Conservation (phyloP, 2,329 filamentous ascomycete genomes). For the Colletotrichum lentis region DNA sequence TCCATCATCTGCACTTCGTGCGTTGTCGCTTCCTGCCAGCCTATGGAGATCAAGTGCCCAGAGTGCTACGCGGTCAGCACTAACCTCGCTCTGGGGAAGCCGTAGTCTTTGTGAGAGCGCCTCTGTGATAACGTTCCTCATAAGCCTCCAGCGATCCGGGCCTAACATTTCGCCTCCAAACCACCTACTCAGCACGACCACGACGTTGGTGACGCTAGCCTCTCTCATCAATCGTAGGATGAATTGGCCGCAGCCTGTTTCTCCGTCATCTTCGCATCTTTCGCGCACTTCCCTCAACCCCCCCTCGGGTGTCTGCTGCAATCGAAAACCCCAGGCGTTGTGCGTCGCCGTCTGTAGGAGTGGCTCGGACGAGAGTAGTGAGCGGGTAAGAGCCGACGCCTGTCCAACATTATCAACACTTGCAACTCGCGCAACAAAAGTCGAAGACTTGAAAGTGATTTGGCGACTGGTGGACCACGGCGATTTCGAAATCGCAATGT, state of each 20-base stretch:
- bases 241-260: conserved; percentile 65
- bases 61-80: conserved; percentile 58
- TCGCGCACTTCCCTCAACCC: conserved; percentile 50
- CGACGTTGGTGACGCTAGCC: conserved; percentile 57
- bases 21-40: conserved; percentile 20
- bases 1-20: conserved; percentile 38
- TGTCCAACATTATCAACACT: conserved; percentile 50
- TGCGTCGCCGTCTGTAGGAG: conserved; percentile 64
- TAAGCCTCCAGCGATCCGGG: conserved; percentile 68
- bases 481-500: conserved; percentile 29
- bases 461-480: conserved; percentile 62
- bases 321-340: conserved; percentile 65
- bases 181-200: conserved; percentile 69
- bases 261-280: conserved; percentile 68
- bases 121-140: conserved; percentile 64
- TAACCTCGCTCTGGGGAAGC: conserved; percentile 38
- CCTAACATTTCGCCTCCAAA: conserved; percentile 70
- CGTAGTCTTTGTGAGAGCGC: conserved; percentile 62
- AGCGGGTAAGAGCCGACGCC: conserved; percentile 55
- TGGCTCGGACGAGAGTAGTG: conserved; percentile 58
- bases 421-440: conserved; percentile 64
- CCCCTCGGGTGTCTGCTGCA: conserved; percentile 24
- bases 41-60: conserved; percentile 68
- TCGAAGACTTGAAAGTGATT: conserved; percentile 62
- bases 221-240: conserved; percentile 64